Conservation (phyloP, 2,329 filamentous ascomycete genomes). For the Trichoderma aggressivum region DNA sequence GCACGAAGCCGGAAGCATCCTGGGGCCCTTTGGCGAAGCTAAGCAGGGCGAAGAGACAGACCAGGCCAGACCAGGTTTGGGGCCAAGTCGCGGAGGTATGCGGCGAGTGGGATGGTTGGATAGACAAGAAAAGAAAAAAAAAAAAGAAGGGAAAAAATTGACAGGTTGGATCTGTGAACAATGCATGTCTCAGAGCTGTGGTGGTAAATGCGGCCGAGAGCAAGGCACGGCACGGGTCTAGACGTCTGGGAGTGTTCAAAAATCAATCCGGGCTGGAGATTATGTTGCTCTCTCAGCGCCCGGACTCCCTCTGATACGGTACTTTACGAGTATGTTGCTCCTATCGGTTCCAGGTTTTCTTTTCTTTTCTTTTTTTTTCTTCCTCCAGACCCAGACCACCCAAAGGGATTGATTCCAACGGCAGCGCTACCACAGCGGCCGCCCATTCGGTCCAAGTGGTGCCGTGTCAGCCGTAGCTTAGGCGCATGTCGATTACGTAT, state of each 20-base stretch:
- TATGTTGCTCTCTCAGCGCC: neutral
- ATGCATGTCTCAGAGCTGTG: slow-evolving; percentile 12
- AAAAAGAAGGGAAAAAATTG: neutral
- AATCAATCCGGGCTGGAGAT: neutral
- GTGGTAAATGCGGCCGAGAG: neutral
- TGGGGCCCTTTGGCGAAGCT: neutral
- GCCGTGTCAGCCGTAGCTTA: neutral
- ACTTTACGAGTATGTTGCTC: neutral
- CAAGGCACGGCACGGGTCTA: neutral
- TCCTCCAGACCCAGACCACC: neutral
- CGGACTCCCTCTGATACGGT: neutral
- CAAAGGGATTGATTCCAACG: neutral
- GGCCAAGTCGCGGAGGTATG: neutral
- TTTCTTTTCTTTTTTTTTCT: neutral
- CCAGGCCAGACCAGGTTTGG: neutral
- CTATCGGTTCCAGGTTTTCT: neutral
- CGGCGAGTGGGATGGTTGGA: neutral
- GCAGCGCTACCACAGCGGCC: neutral
- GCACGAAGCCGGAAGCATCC: neutral
- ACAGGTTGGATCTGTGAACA: neutral
- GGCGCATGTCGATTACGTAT: neutral
- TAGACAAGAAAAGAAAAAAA: too few relatives aligned
- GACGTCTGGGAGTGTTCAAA: neutral
- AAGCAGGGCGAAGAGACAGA: neutral
- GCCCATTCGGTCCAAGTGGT: neutral